Evolutionary conservation across 352 stramenopile species (phyloP).

Genomic region (Globisporangium nodosum): DNA sequence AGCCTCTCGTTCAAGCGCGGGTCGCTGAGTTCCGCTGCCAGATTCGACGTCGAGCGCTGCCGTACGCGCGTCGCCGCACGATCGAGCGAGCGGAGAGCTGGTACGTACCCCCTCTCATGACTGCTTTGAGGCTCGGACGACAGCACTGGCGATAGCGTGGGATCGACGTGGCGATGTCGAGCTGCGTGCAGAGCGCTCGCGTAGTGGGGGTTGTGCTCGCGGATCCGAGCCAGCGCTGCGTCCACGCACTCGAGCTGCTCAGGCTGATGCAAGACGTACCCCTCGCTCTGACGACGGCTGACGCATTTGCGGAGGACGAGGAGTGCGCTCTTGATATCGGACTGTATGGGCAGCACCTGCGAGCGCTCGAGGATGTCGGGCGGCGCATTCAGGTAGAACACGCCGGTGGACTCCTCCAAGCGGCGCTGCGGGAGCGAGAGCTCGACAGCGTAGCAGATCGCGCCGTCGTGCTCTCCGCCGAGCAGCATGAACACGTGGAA

Average conservation of each 20-base stretch:
- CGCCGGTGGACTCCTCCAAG: constrained; percentile 19
- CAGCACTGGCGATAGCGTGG: no score
- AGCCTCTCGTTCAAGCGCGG: constrained; percentile 4
- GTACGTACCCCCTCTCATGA: background rate
- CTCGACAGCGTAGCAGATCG: constrained; percentile 19
- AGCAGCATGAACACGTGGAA: constrained; percentile 26
- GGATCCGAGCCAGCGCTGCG: constrained; percentile 4
- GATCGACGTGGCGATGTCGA: background rate
- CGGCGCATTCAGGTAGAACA: constrained; percentile 18
- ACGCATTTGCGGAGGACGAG: constrained; percentile 28
- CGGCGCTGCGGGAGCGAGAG: constrained; percentile 16
- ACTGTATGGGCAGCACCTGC: constrained; percentile 18
- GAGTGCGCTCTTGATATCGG: constrained; percentile 15
- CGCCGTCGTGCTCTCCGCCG: constrained; percentile 32
- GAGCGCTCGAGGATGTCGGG: constrained; percentile 12
- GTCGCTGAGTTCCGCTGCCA: constrained; percentile 11
- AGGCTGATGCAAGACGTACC: constrained; percentile 16
- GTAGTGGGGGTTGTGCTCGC: constrained; percentile 2
- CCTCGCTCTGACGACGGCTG: constrained; percentile 8
- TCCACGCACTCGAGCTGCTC: constrained; percentile 17
- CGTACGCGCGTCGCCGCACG: constrained; percentile 14
- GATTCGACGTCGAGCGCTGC: constrained; percentile 5
- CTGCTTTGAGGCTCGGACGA: background rate
- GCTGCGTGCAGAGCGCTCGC: background rate
- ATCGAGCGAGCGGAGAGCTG: constrained; percentile 11